These are phyloP conservation scores for Phtheirospermum japonicum DNA, from an alignment of 257 asterid genomes.

Conservation along the genomic window DNA sequence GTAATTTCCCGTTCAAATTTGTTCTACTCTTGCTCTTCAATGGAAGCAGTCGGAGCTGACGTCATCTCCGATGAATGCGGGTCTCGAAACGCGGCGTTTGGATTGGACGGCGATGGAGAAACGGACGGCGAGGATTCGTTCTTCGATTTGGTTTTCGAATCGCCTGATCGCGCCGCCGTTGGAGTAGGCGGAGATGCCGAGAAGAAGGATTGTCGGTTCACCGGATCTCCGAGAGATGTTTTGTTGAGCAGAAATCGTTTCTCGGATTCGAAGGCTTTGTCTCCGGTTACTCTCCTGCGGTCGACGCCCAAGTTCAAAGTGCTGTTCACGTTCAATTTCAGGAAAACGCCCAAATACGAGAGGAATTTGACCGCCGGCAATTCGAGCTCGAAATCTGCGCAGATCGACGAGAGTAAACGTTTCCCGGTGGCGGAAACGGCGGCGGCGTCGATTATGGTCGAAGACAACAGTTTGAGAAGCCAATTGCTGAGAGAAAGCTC, in stretches of 20 bases:
- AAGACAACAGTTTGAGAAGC: constrained; percentile 54
- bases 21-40: background rate
- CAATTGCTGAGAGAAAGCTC: constrained; percentile 38
- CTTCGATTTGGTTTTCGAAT: constrained; percentile 60
- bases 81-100: constrained; percentile 30
- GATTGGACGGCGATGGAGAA: constrained; percentile 27
- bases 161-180: constrained; percentile 34
- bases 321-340: constrained; percentile 49
- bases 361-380: constrained; percentile 27
- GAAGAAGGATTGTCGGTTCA: constrained; percentile 30
- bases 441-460: constrained; percentile 29
- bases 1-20: no score
- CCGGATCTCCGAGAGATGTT: constrained; percentile 42
- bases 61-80: constrained; percentile 42
- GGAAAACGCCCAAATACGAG: constrained; percentile 46
- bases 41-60: background rate
- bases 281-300: constrained; percentile 52
- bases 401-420: constrained; percentile 34
- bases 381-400: constrained; percentile 24
- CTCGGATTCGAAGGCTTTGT: constrained; percentile 37
- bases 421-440: constrained; percentile 36
- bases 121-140: constrained; percentile 57
- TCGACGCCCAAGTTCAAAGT: constrained; percentile 61
- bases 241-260: constrained; percentile 27
- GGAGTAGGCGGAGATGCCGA: background rate